Evolutionary conservation across 768 basidiomycete genomes (phyloP).

Genomic region (Leucosporidium scottii): DNA sequence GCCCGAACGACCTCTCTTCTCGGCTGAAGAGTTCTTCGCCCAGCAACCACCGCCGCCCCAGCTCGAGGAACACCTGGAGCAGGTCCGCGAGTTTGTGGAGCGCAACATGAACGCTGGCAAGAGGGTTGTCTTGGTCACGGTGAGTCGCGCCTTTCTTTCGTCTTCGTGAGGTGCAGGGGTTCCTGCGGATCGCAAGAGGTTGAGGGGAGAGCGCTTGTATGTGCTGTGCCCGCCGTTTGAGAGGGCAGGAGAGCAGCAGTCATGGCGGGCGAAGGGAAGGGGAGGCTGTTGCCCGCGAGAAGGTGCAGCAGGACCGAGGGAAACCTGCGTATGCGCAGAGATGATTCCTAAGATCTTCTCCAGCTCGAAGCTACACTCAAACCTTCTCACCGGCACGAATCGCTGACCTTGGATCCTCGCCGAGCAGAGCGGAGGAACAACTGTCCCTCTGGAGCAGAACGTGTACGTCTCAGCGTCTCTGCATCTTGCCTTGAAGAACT

Average conservation of each 20-base stretch:
- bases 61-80: conserved; percentile 60
- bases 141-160: conserved; percentile 44
- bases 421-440: conserved; percentile 91
- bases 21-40: conserved; percentile 69
- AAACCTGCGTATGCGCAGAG: no score
- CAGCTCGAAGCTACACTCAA: no score
- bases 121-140: conserved; percentile 88
- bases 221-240: no score
- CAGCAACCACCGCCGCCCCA: conserved; percentile 72
- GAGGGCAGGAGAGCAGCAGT: no score
- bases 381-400: no score
- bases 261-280: no score
- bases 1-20: conserved; percentile 14
- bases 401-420: conserved; percentile 1
- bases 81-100: conserved; percentile 61
- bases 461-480: conserved; percentile 62
- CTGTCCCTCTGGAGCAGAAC: conserved; percentile 94
- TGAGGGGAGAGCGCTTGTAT: no score
- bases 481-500: conserved; percentile 9
- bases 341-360: no score
- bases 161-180: no score
- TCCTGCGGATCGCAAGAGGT: no score
- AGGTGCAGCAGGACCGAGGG: no score
- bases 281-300: no score
- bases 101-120: conserved; percentile 59